Base-by-base conservation (phyloP, 176 grass and related monocot species). In the Oryza coarctata region DNA sequence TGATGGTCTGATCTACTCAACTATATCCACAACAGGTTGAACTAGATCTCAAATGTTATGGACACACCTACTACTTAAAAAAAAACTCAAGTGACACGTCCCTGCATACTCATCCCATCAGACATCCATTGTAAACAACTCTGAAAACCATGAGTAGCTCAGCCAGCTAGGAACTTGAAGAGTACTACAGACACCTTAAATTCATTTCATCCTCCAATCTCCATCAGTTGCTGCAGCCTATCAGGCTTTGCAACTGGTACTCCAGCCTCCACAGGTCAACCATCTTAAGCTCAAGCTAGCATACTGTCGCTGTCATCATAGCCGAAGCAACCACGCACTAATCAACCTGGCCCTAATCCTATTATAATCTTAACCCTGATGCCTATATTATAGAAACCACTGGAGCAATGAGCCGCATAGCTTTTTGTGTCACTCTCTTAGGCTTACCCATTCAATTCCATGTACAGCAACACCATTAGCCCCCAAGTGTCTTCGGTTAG, bases 241-340 rank as follows among this genome's bases (percentile, higher is more conserved):
- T 17, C 17, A 50, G 4, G 47, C 47, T 10, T 49, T 49, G 50
- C 50, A 25, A 9, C 52, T 15, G 34, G 4, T 35, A 35, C 13
- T 47, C 13, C 44, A 55, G 9, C 73, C 41, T 1, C 39, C 55
- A n/a, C 22, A 60, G 23, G 86, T 84, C 86, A 88, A 86, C 32
- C 43, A 0, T 63, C 65, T 80, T 45, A 18, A 45, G 43, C 45
- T 69, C 52, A 79, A 73, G 31, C 68, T 57, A 83, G 20, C 28
- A 4, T 78, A 27, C 58, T 52, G 47, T 70, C 78, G 35, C 67
- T 78, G 14, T 87, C 80, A 44, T 5, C 80, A 26, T 7, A 22
- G 68, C 74, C 67, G 9, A 25, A 45, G 12, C 25, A 78, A 71
- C 38, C 26, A 27, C 26, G 2, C 66, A 84, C 44, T 36, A 40